Percentiles rank a stretch among this genome's conserved stretches.
These are phyloP conservation scores for Fusarium chuoi DNA, from an alignment of 2,329 filamentous ascomycete genomes.

Conservation along the genomic window DNA sequence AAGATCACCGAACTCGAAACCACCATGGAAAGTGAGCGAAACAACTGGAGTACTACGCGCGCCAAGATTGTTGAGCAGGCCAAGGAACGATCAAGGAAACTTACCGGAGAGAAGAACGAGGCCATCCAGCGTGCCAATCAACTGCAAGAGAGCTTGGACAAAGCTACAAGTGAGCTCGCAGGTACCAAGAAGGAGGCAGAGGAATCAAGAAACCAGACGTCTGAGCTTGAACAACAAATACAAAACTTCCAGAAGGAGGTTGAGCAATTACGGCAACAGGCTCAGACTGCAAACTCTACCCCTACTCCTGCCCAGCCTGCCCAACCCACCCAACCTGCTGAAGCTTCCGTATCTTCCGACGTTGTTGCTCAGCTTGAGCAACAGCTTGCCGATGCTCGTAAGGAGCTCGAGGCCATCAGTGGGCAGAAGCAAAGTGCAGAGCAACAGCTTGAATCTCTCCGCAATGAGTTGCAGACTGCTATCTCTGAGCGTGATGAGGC, in stretches of 20 bases:
- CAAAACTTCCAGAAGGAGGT: slow-evolving; percentile 56
- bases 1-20: slow-evolving; percentile 64
- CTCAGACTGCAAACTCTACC: slow-evolving; percentile 48
- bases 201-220: slow-evolving; percentile 46
- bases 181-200: slow-evolving; percentile 55
- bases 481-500: slow-evolving; percentile 73
- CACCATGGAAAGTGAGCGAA: slow-evolving; percentile 64
- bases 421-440: slow-evolving; percentile 77
- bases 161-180: slow-evolving; percentile 65
- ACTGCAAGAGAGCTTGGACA: slow-evolving; percentile 61
- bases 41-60: slow-evolving; percentile 62
- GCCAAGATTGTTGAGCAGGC: slow-evolving; percentile 69
- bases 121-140: slow-evolving; percentile 62
- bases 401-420: slow-evolving; percentile 73
- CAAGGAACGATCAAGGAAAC: slow-evolving; percentile 67
- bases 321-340: slow-evolving; percentile 47
- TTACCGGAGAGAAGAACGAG: slow-evolving; percentile 65
- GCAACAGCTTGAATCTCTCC: slow-evolving; percentile 66
- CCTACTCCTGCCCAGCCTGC: slow-evolving; percentile 48
- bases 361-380: slow-evolving; percentile 59
- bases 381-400: slow-evolving; percentile 60
- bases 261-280: slow-evolving; percentile 52
- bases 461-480: slow-evolving; percentile 68
- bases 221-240: slow-evolving; percentile 56
- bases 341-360: slow-evolving; percentile 57